These are phyloP conservation scores for Candida caryicola DNA, from an alignment of 805 yeast genomes.

Conservation along the genomic window DNA sequence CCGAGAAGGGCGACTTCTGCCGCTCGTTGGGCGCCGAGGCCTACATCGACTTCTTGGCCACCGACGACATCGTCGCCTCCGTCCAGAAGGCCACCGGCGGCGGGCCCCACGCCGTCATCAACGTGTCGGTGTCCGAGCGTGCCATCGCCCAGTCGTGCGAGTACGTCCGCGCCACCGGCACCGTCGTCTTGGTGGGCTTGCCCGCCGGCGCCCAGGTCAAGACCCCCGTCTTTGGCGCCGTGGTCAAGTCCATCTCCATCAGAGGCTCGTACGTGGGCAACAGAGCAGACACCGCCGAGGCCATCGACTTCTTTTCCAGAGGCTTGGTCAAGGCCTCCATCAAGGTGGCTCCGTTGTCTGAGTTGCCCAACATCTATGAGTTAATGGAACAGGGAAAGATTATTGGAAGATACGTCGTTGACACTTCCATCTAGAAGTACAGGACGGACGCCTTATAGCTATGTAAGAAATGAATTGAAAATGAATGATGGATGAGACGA, in stretches of 20 bases:
- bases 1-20: conserved; percentile 50
- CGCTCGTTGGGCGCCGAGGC: conserved; percentile 27
- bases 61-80: conserved; percentile 54
- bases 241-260: conserved; percentile 37
- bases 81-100: conserved; percentile 60
- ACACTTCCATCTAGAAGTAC: conserved; percentile 37
- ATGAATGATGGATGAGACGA: too few species aligned
- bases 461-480: too few species aligned
- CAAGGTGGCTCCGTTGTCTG: conserved; percentile 40
- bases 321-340: conserved; percentile 44
- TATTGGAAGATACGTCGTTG: conserved; percentile 45
- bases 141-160: conserved; percentile 55
- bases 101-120: conserved; percentile 75
- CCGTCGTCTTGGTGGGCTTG: conserved; percentile 44
- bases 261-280: conserved; percentile 46
- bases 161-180: conserved; percentile 41
- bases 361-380: conserved; percentile 37
- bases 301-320: conserved; percentile 43
- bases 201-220: conserved; percentile 44
- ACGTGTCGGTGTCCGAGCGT: conserved; percentile 68
- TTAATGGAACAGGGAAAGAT: conserved; percentile 42
- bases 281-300: conserved; percentile 46
- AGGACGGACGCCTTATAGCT: too few species aligned
- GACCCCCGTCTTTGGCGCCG: conserved; percentile 40
- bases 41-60: conserved; percentile 29